Conservation (phyloP, 2,329 filamentous ascomycete species). For the Talaromyces sp. region DNA sequence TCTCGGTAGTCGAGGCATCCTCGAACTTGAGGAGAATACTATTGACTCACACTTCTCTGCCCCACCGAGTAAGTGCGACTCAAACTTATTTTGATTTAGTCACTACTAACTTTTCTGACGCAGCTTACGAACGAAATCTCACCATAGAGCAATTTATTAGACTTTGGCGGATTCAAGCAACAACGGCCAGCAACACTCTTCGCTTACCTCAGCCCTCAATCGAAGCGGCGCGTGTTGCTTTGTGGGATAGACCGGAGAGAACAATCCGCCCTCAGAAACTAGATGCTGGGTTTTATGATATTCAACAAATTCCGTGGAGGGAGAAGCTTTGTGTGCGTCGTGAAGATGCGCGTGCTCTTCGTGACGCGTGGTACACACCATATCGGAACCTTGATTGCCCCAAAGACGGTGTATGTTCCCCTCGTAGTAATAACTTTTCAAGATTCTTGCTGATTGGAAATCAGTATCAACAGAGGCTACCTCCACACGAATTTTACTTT, state of each 20-base stretch:
- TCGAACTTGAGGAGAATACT: neutral
- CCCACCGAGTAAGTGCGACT: neutral
- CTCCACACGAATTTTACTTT: constrained; percentile 42
- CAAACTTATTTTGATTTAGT: constrained; percentile 6
- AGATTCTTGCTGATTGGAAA: neutral
- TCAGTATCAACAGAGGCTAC: constrained; percentile 26
- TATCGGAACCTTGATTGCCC: constrained; percentile 33
- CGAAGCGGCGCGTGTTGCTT: constrained; percentile 27
- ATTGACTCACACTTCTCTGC: neutral
- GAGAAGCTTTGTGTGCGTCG: constrained; percentile 30
- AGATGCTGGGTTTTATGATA: constrained; percentile 27
- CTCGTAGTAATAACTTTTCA: neutral
- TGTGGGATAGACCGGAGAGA: constrained; percentile 28
- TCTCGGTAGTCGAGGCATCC: neutral
- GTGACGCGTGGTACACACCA: constrained; percentile 36
- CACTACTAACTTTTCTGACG: neutral
- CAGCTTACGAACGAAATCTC: constrained; percentile 35
- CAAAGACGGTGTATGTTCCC: constrained; percentile 13
- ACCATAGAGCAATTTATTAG: constrained; percentile 38
- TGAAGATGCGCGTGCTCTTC: constrained; percentile 30
- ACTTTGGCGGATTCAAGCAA: constrained; percentile 31
- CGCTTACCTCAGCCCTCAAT: constrained; percentile 18
- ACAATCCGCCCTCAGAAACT: constrained; percentile 23
- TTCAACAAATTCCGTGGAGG: constrained; percentile 39
- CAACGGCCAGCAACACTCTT: constrained; percentile 15